Conservation (phyloP, 257 asterid genomes). For the Gynochthodes officinalis region DNA sequence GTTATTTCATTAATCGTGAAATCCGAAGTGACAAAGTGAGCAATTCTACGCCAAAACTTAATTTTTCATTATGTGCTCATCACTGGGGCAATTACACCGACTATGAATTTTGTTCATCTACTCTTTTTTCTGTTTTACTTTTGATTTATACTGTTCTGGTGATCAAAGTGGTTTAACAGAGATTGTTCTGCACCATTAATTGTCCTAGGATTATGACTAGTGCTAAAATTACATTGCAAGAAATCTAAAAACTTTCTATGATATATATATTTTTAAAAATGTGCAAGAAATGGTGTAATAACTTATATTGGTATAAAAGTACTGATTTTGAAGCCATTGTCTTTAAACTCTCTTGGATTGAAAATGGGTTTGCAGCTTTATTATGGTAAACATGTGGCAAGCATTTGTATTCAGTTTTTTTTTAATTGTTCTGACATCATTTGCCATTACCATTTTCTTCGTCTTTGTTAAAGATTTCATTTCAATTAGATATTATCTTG, state of each 20-base stretch:
- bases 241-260: too few species aligned
- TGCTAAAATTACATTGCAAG: neutral
- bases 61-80: neutral
- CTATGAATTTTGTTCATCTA: neutral
- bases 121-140: neutral
- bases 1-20: slow-evolving; percentile 87
- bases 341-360: neutral
- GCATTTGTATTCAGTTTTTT: neutral
- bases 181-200: neutral
- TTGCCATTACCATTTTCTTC: neutral
- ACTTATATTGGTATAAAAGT: neutral
- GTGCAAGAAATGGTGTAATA: neutral
- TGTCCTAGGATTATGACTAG: too few species aligned
- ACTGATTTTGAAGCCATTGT: neutral
- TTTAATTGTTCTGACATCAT: neutral
- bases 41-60: slow-evolving; percentile 17
- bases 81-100: neutral
- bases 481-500: neutral
- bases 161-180: neutral
- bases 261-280: too few species aligned
- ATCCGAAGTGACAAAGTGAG: slow-evolving; percentile 87
- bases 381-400: neutral
- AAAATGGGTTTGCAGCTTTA: too few species aligned
- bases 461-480: neutral
- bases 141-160: neutral